Conservation (phyloP, 305 asterid species). For the Solanum chacoense region DNA sequence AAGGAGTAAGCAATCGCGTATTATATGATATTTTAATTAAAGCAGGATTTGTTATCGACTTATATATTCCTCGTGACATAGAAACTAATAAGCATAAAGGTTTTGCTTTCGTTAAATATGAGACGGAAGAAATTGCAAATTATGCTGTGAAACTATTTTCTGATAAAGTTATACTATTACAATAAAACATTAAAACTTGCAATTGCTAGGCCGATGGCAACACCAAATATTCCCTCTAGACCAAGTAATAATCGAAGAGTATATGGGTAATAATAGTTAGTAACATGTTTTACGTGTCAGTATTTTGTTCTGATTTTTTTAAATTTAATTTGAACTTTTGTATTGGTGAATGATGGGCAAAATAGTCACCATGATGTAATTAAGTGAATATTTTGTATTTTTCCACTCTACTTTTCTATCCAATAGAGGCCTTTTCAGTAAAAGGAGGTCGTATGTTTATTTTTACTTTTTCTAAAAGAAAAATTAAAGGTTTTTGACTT, state of each 20-base stretch:
- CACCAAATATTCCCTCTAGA: constrained; percentile 32
- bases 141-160: constrained; percentile 83
- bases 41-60: constrained; percentile 61
- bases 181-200: constrained; percentile 58
- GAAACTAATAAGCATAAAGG: constrained; percentile 71
- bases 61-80: constrained; percentile 58
- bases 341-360: background rate
- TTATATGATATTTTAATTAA: constrained; percentile 82
- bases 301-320: background rate
- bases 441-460: background rate
- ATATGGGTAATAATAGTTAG: background rate
- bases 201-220: constrained; percentile 21
- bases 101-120: constrained; percentile 71
- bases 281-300: background rate
- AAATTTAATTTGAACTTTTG: background rate
- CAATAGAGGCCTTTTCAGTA: background rate
- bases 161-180: constrained; percentile 52
- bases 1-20: constrained; percentile 63
- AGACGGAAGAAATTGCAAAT: constrained; percentile 61
- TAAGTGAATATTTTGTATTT: background rate
- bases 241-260: background rate
- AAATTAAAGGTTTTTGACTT: background rate
- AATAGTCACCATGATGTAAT: background rate
- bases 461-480: background rate
- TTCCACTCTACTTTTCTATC: background rate